Evolutionary conservation across 345 rosid species (phyloP).

Genomic region (Populus deltoides): DNA sequence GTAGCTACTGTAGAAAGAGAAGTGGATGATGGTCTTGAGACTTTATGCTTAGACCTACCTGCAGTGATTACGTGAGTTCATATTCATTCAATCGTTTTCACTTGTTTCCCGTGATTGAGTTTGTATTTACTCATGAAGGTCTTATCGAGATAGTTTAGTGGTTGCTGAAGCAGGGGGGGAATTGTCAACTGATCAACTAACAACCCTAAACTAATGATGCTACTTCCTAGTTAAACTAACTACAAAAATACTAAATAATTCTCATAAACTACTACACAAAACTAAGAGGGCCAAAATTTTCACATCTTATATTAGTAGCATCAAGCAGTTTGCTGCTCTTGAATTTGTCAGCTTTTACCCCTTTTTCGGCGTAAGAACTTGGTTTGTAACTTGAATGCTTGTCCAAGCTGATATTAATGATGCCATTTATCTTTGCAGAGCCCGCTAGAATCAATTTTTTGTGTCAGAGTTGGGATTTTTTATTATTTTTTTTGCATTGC

Average conservation of each 20-base stretch:
- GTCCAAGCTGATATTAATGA: neutral
- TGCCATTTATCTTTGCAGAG: neutral
- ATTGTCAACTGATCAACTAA: neutral
- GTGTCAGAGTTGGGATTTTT: neutral
- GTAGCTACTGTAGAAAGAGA: constrained; percentile 82
- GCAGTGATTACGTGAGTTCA: constrained; percentile 76
- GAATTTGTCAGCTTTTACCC: neutral
- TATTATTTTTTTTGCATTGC: neutral
- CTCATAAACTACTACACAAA: neutral
- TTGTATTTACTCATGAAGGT: neutral
- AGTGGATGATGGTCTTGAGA: constrained; percentile 96
- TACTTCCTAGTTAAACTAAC: neutral
- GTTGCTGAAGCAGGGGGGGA: neutral
- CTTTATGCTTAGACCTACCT: constrained; percentile 66
- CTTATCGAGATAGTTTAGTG: neutral
- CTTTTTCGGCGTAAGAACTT: too few species aligned
- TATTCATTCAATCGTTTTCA: neutral
- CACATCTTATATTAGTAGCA: neutral
- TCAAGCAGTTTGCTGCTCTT: neutral
- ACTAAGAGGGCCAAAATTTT: neutral
- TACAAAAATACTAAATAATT: neutral
- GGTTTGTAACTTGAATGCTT: neutral
- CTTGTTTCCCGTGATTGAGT: neutral
- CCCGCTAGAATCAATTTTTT: neutral
- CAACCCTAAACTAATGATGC: neutral